Evolutionary conservation across 176 grass and related monocot species (phyloP), one percentile per base, ranked within the genome.

Genomic region (Musa itinerans): DNA sequence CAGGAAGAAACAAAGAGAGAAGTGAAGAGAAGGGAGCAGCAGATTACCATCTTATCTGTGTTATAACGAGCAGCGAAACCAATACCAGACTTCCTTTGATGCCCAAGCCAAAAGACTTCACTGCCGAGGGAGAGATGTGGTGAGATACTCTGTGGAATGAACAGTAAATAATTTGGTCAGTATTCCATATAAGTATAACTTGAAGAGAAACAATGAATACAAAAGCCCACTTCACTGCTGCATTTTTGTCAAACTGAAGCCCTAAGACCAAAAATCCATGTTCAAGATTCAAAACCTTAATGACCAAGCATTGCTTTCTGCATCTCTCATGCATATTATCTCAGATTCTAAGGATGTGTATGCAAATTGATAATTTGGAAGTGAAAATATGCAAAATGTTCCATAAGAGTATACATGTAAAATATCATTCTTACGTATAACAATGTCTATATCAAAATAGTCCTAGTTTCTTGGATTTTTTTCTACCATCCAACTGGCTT

Each of bases 91-190:
- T 99, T 99, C 75, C 90, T 94, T 71, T 99, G 95, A 43, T 99
- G 95, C 68, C 95, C 90, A 67, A 99, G 90, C 95, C 95, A 94
- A 82, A 99, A 99, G 49, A 94, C 79, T 89, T 99, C 95, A 71
- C 84, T 83, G 77, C 95, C 95, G 81, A 99, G 83, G n/a, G 90
- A 99, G 51, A 99, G 58, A 78, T 89, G 78, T 3, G 86, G 90
- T 14, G 95, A 89, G 81, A 99, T 86, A 89, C 95, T 94, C 95
- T 99, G 84, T 65, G 65, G 20, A 77, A 84, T 50, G 68, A 63
- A 68, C 25, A 79, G 56, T 83, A 9, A 23, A 65, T 73, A 52
- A 26, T 11, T 24, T 50, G 9, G 43, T 27, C 14, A 57, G 26
- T 12, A 70, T 79, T 51, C 14, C 64, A 67, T 29, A 67, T 5